Conservation (phyloP, 371 early-diverging fungal species). For the Apophysomyces variabilis region DNA sequence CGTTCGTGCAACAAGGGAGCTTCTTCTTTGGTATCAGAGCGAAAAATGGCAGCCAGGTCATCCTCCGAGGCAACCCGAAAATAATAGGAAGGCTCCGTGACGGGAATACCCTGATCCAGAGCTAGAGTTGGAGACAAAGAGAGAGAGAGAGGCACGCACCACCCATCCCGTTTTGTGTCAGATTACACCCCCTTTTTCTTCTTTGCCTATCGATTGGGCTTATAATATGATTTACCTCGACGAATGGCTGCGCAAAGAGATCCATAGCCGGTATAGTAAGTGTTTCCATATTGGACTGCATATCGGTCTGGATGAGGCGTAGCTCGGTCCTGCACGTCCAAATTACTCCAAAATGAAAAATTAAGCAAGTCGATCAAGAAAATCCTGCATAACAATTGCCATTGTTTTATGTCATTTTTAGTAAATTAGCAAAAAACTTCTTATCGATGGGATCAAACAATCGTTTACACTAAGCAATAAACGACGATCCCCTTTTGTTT, state of each 20-base stretch:
- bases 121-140: conserved; percentile 34
- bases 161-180: background rate
- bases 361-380: conserved; percentile 86
- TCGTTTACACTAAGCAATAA: no score
- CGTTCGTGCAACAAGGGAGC: conserved; percentile 72
- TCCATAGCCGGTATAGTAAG: conserved; percentile 86
- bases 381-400: conserved; percentile 56
- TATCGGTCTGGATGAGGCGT: conserved; percentile 61
- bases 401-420: conserved; percentile 52
- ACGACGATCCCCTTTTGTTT: no score
- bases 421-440: conserved; percentile 40
- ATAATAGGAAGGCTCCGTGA: conserved; percentile 65
- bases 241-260: conserved; percentile 82
- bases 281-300: conserved; percentile 64
- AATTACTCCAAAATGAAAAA: conserved; percentile 89
- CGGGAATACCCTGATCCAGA: conserved; percentile 61
- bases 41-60: conserved; percentile 62
- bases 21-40: conserved; percentile 64
- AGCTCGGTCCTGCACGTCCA: conserved; percentile 53
- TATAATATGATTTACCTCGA: conserved; percentile 48
- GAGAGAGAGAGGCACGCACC: background rate
- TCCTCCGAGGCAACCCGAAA: conserved; percentile 39
- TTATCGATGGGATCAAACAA: background rate
- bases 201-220: no score
- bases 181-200: no score